Evolutionary conservation across 129 eudicot species (phyloP).

Genomic region (Artemisia argyi): DNA sequence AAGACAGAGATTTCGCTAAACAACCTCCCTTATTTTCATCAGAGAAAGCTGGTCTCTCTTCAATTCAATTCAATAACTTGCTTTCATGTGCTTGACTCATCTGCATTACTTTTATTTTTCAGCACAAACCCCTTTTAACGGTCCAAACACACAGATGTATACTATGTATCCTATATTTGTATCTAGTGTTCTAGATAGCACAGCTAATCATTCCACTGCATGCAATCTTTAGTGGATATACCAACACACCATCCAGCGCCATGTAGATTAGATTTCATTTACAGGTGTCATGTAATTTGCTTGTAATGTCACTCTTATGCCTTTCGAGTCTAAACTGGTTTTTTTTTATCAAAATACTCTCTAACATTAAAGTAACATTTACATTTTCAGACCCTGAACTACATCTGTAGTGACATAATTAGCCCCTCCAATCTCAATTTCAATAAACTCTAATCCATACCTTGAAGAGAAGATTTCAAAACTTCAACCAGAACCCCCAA

Average conservation of each 20-base stretch:
- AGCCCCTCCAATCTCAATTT: not conserved
- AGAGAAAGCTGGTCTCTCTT: too few species aligned
- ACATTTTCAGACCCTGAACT: not conserved
- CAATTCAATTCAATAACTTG: too few species aligned
- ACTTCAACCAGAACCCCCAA: not conserved
- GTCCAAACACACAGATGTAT: too few species aligned
- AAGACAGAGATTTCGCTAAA: too few species aligned
- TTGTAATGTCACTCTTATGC: not conserved
- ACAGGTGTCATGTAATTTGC: conserved; percentile 8
- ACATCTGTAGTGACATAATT: conserved; percentile 1
- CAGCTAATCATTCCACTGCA: conserved; percentile 2
- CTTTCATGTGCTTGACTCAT: too few species aligned
- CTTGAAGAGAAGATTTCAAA: not conserved
- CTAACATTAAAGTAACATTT: not conserved
- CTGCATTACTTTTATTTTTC: too few species aligned
- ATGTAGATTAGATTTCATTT: not conserved
- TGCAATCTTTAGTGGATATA: not conserved
- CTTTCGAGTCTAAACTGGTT: not conserved
- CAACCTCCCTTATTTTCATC: too few species aligned
- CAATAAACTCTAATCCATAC: not conserved
- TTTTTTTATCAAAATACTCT: too few species aligned
- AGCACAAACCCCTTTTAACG: too few species aligned
- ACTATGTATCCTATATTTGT: too few species aligned
- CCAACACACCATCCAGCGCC: not conserved
- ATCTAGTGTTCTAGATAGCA: not conserved